Base-by-base conservation (phyloP, 805 yeast species). In the Yarrowia sp. region DNA sequence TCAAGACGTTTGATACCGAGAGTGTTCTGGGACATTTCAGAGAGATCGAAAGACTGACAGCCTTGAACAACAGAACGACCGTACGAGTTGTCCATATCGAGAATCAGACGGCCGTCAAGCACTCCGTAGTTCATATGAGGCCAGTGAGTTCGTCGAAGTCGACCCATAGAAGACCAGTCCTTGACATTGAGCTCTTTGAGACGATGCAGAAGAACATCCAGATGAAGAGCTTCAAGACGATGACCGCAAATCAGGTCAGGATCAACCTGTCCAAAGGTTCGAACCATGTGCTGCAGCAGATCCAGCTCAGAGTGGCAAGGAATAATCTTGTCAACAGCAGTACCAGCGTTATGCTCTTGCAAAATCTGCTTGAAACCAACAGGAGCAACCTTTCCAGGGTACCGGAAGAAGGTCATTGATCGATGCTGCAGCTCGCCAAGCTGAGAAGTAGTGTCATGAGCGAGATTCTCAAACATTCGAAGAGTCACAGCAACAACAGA, bases 241-340 rank as follows among this genome's bases (percentile, higher is more conserved):
- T 95, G 98, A 35, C 99, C 99, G 43, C 93, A 74, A 63, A 91
- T 83, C 1, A 92, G 87, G 78, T 95, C 99, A 0, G 98, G 98
- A 75, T 95, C 99, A 0, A 89, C 83, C 67, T 84, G 85, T 71
- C 95, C 98, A 68, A 83, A 87, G 35, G 86, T 87, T 71, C 89
- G 88, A 8, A 83, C 74, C 68, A 87, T 81, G 35, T 58, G 36
- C 32, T 31, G 18, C 51, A 58, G 28, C 32, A 58, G 18, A n/a
- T 44, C 51, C 43, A 33, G 64, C 43, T 58, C 64, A 1, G 64
- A 43, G 51, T 58, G 35, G 35, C 39, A 32, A 8, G 36, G 64
- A 35, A 74, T 55, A 75, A 77, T 47, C 72, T 51, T 79, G 80
- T 69, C 58, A 38, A 67, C 31, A 81, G 82, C 69, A n/a, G 47